A percentile compares a stretch with the other conserved stretches of the same genome.
Evolutionary conservation across 2,329 filamentous ascomycete genomes (phyloP).

Genomic region (Aureobasidium sp.): DNA sequence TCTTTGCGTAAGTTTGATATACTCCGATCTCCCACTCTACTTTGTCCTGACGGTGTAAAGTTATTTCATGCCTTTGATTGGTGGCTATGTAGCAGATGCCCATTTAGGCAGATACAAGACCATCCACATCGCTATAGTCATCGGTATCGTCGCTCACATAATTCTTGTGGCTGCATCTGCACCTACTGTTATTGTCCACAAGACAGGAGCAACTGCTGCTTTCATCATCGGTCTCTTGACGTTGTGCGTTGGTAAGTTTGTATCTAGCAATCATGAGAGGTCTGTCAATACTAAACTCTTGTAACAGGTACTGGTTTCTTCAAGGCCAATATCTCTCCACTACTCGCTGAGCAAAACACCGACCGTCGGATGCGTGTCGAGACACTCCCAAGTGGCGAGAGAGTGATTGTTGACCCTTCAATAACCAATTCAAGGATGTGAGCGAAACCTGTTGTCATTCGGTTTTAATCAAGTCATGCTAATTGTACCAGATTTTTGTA

Average conservation of each 20-base stretch:
- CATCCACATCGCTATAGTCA: slow-evolving; percentile 30
- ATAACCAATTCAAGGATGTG: slow-evolving; percentile 35
- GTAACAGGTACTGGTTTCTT: slow-evolving; percentile 41
- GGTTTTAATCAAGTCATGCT: too few species aligned
- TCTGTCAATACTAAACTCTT: too few species aligned
- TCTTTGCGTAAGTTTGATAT: slow-evolving; percentile 42
- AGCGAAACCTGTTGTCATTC: too few species aligned
- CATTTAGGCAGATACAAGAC: slow-evolving; percentile 34
- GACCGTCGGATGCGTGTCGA: slow-evolving; percentile 31
- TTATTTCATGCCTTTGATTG: slow-evolving; percentile 14
- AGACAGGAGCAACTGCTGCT: slow-evolving; percentile 28
- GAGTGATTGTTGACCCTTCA: slow-evolving; percentile 37
- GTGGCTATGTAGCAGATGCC: slow-evolving; percentile 36
- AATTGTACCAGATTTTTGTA: slow-evolving; percentile 36
- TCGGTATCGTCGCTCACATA: slow-evolving; percentile 30
- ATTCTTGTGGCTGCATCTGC: slow-evolving; percentile 23
- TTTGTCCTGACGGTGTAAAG: background rate
- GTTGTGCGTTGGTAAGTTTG: slow-evolving; percentile 25
- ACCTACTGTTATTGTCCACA: slow-evolving; percentile 20
- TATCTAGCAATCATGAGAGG: too few species aligned
- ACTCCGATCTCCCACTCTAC: background rate
- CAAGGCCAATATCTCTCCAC: slow-evolving; percentile 62
- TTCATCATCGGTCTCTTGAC: slow-evolving; percentile 34
- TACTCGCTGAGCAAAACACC: slow-evolving; percentile 38
- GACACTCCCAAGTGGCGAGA: slow-evolving; percentile 31